A percentile compares a stretch with the other conserved stretches of the same genome.
Evolutionary conservation across 495 filamentous ascomycete genomes (phyloP).

Genomic region (Xylaria castorea): DNA sequence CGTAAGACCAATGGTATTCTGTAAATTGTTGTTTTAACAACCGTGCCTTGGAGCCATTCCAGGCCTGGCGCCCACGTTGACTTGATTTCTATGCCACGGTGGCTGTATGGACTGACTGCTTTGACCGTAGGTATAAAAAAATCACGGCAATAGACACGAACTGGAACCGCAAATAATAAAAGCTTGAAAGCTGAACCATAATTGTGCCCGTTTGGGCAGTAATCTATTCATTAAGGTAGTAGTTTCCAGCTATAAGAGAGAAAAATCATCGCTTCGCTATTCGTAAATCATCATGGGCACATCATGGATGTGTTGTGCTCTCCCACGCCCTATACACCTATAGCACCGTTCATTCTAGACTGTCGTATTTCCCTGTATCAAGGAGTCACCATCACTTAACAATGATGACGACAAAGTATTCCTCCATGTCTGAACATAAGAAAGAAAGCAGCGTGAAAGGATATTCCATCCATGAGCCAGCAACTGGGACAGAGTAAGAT

Average conservation of each 20-base stretch:
- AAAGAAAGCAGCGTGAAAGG: not conserved
- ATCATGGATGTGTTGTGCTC: not conserved
- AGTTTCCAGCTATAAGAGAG: not conserved
- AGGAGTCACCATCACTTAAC: not conserved
- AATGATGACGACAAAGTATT: too few relatives aligned
- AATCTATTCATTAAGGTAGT: not conserved
- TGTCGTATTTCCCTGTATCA: not conserved
- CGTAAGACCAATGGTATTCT: too few relatives aligned
- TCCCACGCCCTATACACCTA: not conserved
- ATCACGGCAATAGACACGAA: not conserved
- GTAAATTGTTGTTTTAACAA: not conserved
- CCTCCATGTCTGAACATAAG: not conserved
- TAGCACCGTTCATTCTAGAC: not conserved
- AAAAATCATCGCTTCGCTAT: not conserved
- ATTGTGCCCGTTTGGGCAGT: not conserved
- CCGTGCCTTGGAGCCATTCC: too few relatives aligned
- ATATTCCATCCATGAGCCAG: not conserved
- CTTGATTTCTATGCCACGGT: not conserved
- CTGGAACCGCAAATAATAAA: not conserved
- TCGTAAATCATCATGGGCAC: not conserved
- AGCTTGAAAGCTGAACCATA: not conserved
- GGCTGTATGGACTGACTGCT: not conserved
- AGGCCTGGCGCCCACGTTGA: too few relatives aligned
- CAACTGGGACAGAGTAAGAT: not conserved
- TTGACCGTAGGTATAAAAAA: not conserved